A percentile compares a stretch with the other conserved stretches of the same genome.
Evolutionary conservation across 495 filamentous ascomycete genomes (phyloP).

Genomic region (Evernia prunastri): DNA sequence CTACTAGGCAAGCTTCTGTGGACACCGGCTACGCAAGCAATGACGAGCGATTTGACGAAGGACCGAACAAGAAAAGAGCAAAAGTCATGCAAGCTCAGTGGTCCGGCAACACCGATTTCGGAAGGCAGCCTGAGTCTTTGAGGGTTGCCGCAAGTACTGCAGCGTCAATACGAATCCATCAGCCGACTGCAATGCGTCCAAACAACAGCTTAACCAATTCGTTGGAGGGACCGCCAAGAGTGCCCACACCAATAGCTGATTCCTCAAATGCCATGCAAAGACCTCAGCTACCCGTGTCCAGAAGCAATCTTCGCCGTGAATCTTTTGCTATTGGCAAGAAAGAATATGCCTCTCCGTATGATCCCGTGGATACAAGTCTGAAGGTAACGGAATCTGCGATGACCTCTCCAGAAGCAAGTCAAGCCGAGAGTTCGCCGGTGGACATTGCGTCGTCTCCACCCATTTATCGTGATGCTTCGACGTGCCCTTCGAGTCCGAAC

Average conservation of each 20-base stretch:
- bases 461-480: slow-evolving; percentile 53
- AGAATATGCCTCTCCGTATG: slow-evolving; percentile 46
- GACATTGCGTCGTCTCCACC: slow-evolving; percentile 77
- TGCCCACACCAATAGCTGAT: slow-evolving; percentile 71
- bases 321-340: slow-evolving; percentile 35
- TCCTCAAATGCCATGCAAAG: slow-evolving; percentile 26
- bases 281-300: slow-evolving; percentile 22
- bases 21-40: slow-evolving; percentile 59
- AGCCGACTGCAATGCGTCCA: slow-evolving; percentile 60
- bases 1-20: slow-evolving; percentile 28
- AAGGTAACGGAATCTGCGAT: slow-evolving; percentile 46
- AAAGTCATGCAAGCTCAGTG: slow-evolving; percentile 63
- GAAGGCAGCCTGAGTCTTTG: slow-evolving; percentile 67
- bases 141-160: slow-evolving; percentile 81
- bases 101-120: slow-evolving; percentile 61
- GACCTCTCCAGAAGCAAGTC: slow-evolving; percentile 48
- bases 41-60: slow-evolving; percentile 59
- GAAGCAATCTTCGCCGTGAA: slow-evolving; percentile 39
- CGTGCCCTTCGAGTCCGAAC: slow-evolving; percentile 62
- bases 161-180: slow-evolving; percentile 77
- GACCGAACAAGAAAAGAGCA: slow-evolving; percentile 63
- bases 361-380: slow-evolving; percentile 30
- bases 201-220: slow-evolving; percentile 42
- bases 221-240: slow-evolving; percentile 70
- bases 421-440: slow-evolving; percentile 46